Conservation (phyloP, 2,329 filamentous ascomycete species). For the Arthrinium puccinioides region DNA sequence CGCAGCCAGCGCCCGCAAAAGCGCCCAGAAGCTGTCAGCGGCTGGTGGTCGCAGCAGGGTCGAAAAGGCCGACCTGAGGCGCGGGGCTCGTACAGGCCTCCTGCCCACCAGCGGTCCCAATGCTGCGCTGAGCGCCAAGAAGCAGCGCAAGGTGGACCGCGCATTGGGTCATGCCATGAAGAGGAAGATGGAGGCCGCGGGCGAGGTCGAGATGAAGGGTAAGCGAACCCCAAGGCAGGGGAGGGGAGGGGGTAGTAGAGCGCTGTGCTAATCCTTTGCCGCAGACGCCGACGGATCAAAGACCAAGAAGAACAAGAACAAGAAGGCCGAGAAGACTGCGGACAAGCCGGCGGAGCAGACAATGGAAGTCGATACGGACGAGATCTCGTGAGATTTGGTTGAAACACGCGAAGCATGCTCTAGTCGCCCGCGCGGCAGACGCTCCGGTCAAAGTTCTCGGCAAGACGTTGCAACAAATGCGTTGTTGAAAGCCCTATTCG, state of each 20-base stretch:
- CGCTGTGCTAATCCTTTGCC: background rate
- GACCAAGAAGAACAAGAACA: background rate
- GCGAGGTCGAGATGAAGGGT: slow-evolving; percentile 26
- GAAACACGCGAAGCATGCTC: no score
- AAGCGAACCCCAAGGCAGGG: background rate
- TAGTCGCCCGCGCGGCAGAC: no score
- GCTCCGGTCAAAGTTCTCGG: no score
- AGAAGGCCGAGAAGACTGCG: background rate
- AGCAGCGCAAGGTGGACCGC: slow-evolving; percentile 48
- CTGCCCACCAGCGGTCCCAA: slow-evolving; percentile 49
- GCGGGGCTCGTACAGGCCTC: slow-evolving; percentile 45
- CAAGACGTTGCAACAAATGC: no score
- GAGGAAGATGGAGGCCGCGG: slow-evolving; percentile 21
- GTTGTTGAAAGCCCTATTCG: no score
- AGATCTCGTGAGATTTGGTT: slow-evolving; percentile 10
- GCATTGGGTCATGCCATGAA: slow-evolving; percentile 43
- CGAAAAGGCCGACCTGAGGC: slow-evolving; percentile 23
- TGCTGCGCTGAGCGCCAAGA: slow-evolving; percentile 44
- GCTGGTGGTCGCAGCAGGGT: slow-evolving; percentile 12
- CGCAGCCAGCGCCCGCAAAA: slow-evolving; percentile 35
- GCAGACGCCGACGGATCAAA: slow-evolving; percentile 5
- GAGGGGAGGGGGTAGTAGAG: background rate
- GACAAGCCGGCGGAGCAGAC: slow-evolving; percentile 2
- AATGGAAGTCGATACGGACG: slow-evolving; percentile 8
- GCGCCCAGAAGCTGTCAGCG: slow-evolving; percentile 32